A percentile compares a stretch with the other conserved stretches of the same genome.
phyloP scores from a whole-genome alignment of 225 moss, liverwort and hornwort species.

The Physcomitrium patens region DNA sequence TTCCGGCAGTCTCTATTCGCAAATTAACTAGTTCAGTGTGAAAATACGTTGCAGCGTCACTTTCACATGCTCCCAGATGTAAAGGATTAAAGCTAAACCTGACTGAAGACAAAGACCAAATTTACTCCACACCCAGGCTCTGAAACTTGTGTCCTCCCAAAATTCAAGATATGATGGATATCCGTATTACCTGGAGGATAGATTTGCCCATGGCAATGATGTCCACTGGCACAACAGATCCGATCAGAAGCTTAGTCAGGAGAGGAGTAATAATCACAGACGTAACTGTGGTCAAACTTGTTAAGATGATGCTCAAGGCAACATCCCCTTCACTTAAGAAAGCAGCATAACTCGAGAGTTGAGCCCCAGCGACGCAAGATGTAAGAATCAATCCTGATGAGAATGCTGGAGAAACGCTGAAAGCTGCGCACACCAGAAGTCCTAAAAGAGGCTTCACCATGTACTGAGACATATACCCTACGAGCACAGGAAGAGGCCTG shows the following conservation, averaged over 20 bases:
- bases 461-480: constrained; percentile 83
- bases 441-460: constrained; percentile 87
- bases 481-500: constrained; percentile 87
- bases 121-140: neutral
- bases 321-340: constrained; percentile 95
- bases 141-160: neutral
- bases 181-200: constrained; percentile 76
- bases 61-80: constrained; percentile 14
- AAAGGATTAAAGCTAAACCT: neutral
- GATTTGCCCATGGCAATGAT: constrained; percentile 88
- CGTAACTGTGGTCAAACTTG: constrained; percentile 88
- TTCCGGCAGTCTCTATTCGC: neutral
- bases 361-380: constrained; percentile 97
- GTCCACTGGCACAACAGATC: constrained; percentile 91
- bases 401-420: constrained; percentile 76
- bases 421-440: constrained; percentile 66
- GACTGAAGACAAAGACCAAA: neutral
- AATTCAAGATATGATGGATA: neutral
- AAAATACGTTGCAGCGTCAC: neutral
- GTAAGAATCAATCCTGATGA: constrained; percentile 91
- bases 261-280: constrained; percentile 90
- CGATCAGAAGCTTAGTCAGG: constrained; percentile 78
- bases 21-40: constrained; percentile 1
- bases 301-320: constrained; percentile 92
- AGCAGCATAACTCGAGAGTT: constrained; percentile 95